Percentiles rank a stretch among this genome's conserved stretches.
phyloP scores from a whole-genome alignment of 345 rosid species.

The Syzygium jambos region DNA sequence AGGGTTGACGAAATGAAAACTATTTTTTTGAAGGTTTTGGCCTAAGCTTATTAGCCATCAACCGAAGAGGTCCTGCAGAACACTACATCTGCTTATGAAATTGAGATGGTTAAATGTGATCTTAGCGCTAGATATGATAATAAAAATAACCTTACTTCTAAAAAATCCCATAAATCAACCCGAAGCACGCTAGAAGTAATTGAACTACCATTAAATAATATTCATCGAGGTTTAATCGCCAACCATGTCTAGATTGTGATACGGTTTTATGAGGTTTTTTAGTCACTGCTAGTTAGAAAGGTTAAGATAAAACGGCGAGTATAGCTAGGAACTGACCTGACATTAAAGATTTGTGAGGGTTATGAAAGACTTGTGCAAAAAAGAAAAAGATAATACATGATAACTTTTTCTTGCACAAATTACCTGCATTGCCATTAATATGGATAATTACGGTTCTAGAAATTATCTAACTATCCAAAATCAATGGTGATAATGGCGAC shows the following conservation, averaged over 20 bases:
- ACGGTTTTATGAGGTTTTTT: not conserved
- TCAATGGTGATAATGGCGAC: not conserved
- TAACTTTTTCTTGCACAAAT: not conserved
- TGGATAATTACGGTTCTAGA: not conserved
- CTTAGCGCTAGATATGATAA: not conserved
- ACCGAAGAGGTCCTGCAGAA: not conserved
- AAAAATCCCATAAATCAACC: not conserved
- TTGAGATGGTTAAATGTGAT: not conserved
- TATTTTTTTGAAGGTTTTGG: not conserved
- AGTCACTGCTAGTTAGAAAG: not conserved
- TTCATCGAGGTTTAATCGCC: not conserved
- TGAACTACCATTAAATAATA: not conserved
- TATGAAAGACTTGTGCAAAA: not conserved
- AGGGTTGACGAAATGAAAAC: not conserved
- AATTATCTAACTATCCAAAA: not conserved
- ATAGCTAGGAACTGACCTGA: not conserved
- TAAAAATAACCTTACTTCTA: not conserved
- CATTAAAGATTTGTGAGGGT: not conserved
- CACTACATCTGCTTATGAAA: not conserved
- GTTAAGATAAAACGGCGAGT: not conserved
- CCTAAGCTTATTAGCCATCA: not conserved
- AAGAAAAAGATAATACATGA: not conserved
- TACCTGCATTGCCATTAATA: not conserved
- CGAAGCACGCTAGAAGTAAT: not conserved
- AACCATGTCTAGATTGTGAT: not conserved